Evolutionary conservation across 768 basidiomycete genomes (phyloP).

Genomic region (Pleurotus sapidus): DNA sequence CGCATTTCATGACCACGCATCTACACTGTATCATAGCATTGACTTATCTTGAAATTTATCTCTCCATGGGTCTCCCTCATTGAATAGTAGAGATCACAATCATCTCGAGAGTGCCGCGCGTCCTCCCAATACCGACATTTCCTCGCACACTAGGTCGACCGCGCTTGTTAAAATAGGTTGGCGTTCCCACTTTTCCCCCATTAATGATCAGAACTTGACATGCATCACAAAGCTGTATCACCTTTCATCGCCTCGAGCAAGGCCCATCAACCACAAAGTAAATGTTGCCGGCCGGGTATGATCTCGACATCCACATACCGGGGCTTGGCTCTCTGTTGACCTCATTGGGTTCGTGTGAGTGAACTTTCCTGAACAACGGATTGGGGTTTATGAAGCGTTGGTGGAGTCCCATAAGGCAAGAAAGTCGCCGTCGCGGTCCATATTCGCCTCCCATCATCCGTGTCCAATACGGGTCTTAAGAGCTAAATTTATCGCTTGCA

Average conservation of each 20-base stretch:
- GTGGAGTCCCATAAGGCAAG: too few relatives aligned
- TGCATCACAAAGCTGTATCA: background rate
- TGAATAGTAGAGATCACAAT: too few relatives aligned
- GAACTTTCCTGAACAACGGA: too few relatives aligned
- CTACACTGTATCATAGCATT: constrained; percentile 5
- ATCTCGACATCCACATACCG: background rate
- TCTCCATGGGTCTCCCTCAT: background rate
- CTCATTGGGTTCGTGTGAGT: background rate
- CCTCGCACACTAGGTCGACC: too few relatives aligned
- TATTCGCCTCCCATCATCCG: too few relatives aligned
- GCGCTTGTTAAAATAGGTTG: too few relatives aligned
- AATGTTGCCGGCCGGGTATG: constrained; percentile 2
- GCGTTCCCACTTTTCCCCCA: background rate
- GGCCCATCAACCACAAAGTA: background rate
- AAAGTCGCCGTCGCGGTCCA: too few relatives aligned
- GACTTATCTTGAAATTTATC: background rate
- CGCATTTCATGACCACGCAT: constrained; percentile 1
- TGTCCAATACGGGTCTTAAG: too few relatives aligned
- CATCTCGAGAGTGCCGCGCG: too few relatives aligned
- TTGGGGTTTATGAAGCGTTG: too few relatives aligned
- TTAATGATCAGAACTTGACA: background rate
- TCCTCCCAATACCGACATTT: too few relatives aligned
- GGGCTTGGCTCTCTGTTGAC: background rate
- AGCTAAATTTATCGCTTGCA: too few relatives aligned
- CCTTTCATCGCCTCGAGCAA: background rate